These are phyloP conservation scores for Yamadazyma friedrichii DNA, from an alignment of 1,139 yeast species.

Conservation along the genomic window DNA sequence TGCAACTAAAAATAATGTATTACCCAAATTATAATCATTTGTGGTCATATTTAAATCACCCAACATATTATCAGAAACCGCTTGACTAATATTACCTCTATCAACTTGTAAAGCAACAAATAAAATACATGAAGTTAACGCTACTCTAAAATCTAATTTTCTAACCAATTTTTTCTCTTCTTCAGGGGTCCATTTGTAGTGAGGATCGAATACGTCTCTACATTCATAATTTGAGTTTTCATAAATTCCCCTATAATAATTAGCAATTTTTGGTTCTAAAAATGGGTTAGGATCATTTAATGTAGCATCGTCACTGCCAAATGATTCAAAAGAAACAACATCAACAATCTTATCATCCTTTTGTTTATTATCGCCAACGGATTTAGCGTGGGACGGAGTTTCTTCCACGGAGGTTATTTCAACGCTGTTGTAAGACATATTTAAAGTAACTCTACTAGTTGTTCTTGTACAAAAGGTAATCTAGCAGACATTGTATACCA, in stretches of 20 bases:
- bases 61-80: slow-evolving; percentile 28
- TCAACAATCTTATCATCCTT: slow-evolving; percentile 5
- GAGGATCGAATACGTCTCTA: slow-evolving; percentile 32
- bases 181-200: slow-evolving; percentile 31
- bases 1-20: slow-evolving; percentile 31
- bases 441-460: too few species aligned
- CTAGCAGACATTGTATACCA: too few species aligned
- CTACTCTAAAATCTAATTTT: slow-evolving; percentile 30
- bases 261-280: slow-evolving; percentile 29
- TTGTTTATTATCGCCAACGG: neutral
- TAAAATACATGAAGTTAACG: slow-evolving; percentile 30
- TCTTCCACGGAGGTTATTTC: neutral
- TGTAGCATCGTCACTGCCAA: slow-evolving; percentile 4
- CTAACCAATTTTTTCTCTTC: slow-evolving; percentile 31
- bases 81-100: slow-evolving; percentile 29
- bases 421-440: neutral
- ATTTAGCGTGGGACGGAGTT: too few species aligned
- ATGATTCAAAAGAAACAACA: slow-evolving; percentile 3
- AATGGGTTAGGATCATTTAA: slow-evolving; percentile 19
- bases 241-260: slow-evolving; percentile 29
- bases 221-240: slow-evolving; percentile 32
- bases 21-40: slow-evolving; percentile 30
- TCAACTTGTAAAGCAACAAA: slow-evolving; percentile 33
- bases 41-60: slow-evolving; percentile 27
- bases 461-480: too few species aligned